Evolutionary conservation across 2,329 filamentous ascomycete genomes (phyloP), one percentile per base, ranked within the genome.

Genomic region (Scortechinia acanthostroma): DNA sequence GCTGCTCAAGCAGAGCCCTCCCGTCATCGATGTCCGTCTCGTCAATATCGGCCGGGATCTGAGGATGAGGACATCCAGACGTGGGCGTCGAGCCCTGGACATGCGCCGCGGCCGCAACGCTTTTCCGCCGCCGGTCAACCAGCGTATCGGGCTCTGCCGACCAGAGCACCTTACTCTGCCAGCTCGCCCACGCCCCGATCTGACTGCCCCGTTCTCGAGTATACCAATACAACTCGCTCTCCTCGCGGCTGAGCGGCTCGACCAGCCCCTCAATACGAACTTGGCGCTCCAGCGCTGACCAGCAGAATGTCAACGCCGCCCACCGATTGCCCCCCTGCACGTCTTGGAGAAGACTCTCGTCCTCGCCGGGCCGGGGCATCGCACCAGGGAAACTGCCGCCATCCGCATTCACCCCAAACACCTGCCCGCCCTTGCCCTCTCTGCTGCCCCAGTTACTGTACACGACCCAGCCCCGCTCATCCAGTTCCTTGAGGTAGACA

Each of bases 401-500:
- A 40, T 10, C 35, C 6, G 10, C 35, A 10, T 30, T n/a, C 10
- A 10, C 10, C 6, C 35, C 35, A 19, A 40, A 40, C 6, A 40
- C 60, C 46, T 68, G 63, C 22, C 54, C 56, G 15, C 64, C 64
- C 46, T 68, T 68, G 2, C 64, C 64, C 49, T 83, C 80, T 48
- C 81, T 88, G 0, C 87, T 93, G 48, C 80, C 90, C 70, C 91
- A 91, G 64, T 98, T 98, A 58, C 80, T 86, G 73, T 97, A 98
- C 43, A 98, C 74, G 37, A 97, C 89, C 15, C 91, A 90, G 17
- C 62, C 65, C 3, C 64, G 55, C 45, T 71, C 64, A 63, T 97
- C 91, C 20, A 97, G 80, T 70, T 97, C 93, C 67, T 98, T 98
- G 52, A 98, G 76, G 66, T 97, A 98, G 28, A 98, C 89, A 53